Percentiles rank a stretch among this genome's conserved stretches.
Evolutionary conservation across 345 rosid species (phyloP).

Genomic region (Syzygium grande): DNA sequence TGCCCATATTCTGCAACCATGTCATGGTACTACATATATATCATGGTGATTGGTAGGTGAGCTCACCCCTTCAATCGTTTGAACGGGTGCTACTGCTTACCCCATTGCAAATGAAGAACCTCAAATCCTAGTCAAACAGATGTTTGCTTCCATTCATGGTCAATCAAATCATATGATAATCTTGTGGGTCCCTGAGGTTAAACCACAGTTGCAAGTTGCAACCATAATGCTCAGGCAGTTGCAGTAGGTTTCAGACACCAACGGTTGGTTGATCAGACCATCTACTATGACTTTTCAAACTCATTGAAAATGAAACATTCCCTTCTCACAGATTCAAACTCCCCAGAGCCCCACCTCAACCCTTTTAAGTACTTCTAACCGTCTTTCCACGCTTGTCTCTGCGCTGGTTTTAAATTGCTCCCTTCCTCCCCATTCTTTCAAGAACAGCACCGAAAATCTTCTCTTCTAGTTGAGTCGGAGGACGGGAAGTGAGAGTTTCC

Average conservation of each 20-base stretch:
- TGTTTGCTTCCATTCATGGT: background rate
- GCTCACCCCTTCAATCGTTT: background rate
- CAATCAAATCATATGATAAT: background rate
- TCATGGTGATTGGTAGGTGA: background rate
- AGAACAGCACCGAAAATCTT: background rate
- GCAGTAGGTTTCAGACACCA: background rate
- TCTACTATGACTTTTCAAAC: background rate
- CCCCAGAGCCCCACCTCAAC: too few species aligned
- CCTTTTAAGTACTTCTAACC: background rate
- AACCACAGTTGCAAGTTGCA: background rate
- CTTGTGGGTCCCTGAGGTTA: background rate
- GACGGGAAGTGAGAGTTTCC: background rate
- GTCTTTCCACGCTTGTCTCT: background rate
- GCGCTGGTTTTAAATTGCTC: background rate
- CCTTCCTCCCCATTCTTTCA: background rate
- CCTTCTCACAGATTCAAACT: background rate
- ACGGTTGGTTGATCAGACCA: slow-evolving; percentile 14
- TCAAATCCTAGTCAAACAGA: background rate
- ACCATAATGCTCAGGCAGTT: slow-evolving; percentile 4
- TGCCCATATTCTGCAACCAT: background rate
- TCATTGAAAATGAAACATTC: background rate
- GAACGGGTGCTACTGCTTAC: background rate
- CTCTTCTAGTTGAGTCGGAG: background rate
- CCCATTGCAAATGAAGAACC: background rate
- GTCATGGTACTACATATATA: background rate